Conservation (phyloP, 108 stramenopile species). For the Epithemia pelagica region DNA sequence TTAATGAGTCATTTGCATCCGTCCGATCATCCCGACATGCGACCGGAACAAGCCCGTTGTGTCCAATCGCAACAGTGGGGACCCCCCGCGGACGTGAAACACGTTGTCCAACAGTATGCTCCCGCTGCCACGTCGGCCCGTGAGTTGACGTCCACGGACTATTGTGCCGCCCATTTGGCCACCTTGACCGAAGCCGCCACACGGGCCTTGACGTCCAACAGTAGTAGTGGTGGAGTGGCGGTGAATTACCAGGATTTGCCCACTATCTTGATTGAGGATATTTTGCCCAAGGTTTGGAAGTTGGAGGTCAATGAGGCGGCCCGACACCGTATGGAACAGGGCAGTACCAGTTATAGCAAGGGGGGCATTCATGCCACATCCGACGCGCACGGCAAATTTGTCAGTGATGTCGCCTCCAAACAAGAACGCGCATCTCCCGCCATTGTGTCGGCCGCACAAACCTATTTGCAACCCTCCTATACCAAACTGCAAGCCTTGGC, state of each 20-base stretch:
- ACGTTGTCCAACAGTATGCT: neutral
- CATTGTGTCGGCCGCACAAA: conserved; percentile 46
- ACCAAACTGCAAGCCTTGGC: conserved; percentile 29
- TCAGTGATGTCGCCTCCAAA: conserved; percentile 62
- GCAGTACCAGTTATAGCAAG: conserved; percentile 57
- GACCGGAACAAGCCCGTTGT: conserved; percentile 16
- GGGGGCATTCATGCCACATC: conserved; percentile 40
- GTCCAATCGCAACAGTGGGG: conserved; percentile 17
- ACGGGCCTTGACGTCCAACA: too few relatives aligned
- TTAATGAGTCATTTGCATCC: conserved; percentile 72
- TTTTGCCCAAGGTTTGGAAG: neutral
- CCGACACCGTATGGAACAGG: neutral
- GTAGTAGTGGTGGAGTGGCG: too few relatives aligned
- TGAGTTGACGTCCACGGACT: conserved; percentile 46
- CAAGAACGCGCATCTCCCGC: conserved; percentile 37
- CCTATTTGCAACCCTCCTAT: conserved; percentile 51
- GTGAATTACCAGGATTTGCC: neutral
- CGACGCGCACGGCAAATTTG: conserved; percentile 37
- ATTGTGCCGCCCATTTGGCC: conserved; percentile 76
- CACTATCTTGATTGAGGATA: neutral
- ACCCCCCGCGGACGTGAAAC: conserved; percentile 16
- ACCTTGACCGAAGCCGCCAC: conserved; percentile 62
- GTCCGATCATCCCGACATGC: neutral
- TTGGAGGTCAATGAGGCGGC: neutral
- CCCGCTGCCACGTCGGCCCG: neutral